A percentile compares a stretch with the other conserved stretches of the same genome.
Evolutionary conservation across 1,139 yeast species (phyloP).

Genomic region (Hyphopichia buzzinii): DNA sequence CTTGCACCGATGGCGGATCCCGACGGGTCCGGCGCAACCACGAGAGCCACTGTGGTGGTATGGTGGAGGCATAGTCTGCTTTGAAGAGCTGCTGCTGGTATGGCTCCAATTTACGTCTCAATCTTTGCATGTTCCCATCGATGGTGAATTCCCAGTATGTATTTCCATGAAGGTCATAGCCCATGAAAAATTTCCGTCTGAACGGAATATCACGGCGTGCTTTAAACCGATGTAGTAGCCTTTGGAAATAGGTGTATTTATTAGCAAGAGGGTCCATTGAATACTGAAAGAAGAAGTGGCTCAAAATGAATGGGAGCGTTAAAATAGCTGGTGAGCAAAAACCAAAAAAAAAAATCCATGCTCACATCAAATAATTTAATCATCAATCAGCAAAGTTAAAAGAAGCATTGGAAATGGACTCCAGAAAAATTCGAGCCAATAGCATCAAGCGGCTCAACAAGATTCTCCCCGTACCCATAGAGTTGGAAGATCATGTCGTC

Average conservation of each 20-base stretch:
- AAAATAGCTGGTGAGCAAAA: background rate
- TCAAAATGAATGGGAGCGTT: background rate
- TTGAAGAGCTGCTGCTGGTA: conserved; percentile 37
- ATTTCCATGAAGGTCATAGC: conserved; percentile 79
- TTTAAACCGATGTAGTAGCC: conserved; percentile 56
- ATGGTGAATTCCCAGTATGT: conserved; percentile 78
- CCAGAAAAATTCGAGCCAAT: conserved; percentile 2
- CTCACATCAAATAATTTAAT: too few relatives aligned
- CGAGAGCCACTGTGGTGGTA: conserved; percentile 77
- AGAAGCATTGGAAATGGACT: background rate
- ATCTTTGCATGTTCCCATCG: conserved; percentile 45
- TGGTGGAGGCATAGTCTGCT: conserved; percentile 48
- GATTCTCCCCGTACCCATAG: conserved; percentile 40
- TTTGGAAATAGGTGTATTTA: conserved; percentile 41
- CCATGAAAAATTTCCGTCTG: conserved; percentile 54
- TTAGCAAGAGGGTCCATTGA: conserved; percentile 36
- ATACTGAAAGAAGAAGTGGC: background rate
- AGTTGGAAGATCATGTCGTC: conserved; percentile 28
- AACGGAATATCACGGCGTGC: conserved; percentile 66
- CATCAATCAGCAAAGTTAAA: too few relatives aligned
- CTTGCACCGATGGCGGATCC: conserved; percentile 59
- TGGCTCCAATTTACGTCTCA: conserved; percentile 53
- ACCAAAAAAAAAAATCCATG: background rate
- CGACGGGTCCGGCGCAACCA: conserved; percentile 72
- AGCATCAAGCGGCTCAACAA: conserved; percentile 26